Conservation (phyloP, 768 basidiomycete species). For the Lentinus tigrinus region DNA sequence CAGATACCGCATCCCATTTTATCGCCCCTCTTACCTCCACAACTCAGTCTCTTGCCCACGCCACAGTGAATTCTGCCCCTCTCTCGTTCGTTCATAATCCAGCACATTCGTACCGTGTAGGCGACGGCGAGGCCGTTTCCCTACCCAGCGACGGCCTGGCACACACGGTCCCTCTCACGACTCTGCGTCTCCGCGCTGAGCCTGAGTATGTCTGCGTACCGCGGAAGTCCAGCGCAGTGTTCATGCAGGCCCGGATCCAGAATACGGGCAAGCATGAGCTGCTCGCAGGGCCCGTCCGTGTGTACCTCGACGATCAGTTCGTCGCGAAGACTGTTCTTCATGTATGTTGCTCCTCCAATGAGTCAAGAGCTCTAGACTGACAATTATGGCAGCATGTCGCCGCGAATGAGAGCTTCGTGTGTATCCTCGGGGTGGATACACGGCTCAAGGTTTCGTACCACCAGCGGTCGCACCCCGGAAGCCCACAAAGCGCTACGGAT, state of each 20-base stretch:
- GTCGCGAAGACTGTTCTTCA: slow-evolving; percentile 50
- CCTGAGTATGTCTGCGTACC: slow-evolving; percentile 52
- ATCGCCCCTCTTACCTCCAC: too few relatives aligned
- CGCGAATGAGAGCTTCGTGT: slow-evolving; percentile 50
- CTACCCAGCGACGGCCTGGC: slow-evolving; percentile 53
- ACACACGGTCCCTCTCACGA: slow-evolving; percentile 55
- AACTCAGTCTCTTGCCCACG: too few relatives aligned
- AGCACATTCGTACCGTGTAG: slow-evolving; percentile 50
- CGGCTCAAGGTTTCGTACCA: slow-evolving; percentile 38
- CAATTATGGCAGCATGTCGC: slow-evolving; percentile 34
- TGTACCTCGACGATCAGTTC: slow-evolving; percentile 56
- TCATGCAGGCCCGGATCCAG: slow-evolving; percentile 45
- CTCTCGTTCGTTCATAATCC: too few relatives aligned
- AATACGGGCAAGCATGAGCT: slow-evolving; percentile 58
- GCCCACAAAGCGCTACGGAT: slow-evolving; percentile 44
- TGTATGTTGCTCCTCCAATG: slow-evolving; percentile 27
- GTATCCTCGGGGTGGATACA: slow-evolving; percentile 47
- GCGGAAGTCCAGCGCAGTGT: slow-evolving; percentile 47
- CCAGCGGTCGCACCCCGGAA: slow-evolving; percentile 37
- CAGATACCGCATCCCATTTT: too few relatives aligned
- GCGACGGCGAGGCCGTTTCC: slow-evolving; percentile 47
- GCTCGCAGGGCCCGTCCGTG: slow-evolving; percentile 50
- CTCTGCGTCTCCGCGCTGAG: slow-evolving; percentile 44
- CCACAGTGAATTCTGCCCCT: too few relatives aligned
- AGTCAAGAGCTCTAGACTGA: background rate